Evolutionary conservation across 176 grass and related monocot species (phyloP).

Genomic region (Olyra latifolia): DNA sequence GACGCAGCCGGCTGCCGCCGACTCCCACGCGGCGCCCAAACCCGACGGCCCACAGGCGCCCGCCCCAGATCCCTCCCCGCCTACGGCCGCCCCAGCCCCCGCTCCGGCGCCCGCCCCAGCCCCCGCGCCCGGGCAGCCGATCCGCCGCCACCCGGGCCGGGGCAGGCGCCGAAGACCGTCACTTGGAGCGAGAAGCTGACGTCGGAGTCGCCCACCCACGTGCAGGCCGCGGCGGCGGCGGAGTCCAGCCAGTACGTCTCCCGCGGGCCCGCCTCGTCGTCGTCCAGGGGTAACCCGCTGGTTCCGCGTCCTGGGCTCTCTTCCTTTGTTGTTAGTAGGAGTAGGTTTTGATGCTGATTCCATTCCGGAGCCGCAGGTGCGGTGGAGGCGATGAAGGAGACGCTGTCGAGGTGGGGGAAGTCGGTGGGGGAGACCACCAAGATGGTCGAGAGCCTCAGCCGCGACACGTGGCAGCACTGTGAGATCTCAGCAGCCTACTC

Average conservation of each 20-base stretch:
- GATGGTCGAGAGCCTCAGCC: conserved; percentile 76
- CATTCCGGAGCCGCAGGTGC: conserved; percentile 36
- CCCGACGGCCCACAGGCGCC: conserved; percentile 25
- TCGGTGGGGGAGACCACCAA: conserved; percentile 67
- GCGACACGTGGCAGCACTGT: conserved; percentile 94
- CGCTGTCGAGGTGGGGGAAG: conserved; percentile 74
- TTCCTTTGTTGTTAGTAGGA: background rate
- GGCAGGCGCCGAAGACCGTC: conserved; percentile 42
- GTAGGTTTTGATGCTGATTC: conserved; percentile 28
- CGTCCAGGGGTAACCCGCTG: conserved; percentile 57
- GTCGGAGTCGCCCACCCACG: conserved; percentile 41
- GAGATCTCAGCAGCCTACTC: conserved; percentile 38
- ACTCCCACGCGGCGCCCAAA: background rate
- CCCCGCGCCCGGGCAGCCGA: background rate
- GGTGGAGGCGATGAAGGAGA: conserved; percentile 76
- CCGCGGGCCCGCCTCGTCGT: conserved; percentile 40
- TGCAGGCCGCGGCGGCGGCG: conserved; percentile 39
- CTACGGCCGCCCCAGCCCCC: background rate
- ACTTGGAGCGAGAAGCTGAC: conserved; percentile 60
- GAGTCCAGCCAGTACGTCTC: conserved; percentile 48
- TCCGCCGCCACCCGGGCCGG: conserved; percentile 2
- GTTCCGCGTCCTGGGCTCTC: background rate
- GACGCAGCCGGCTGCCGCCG: conserved; percentile 46
- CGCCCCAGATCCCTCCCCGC: conserved; percentile 38
- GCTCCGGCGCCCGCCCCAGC: conserved; percentile 15